phyloP scores from a whole-genome alignment of 208 protist genomes.

The Ichthyophonus hoferi region DNA sequence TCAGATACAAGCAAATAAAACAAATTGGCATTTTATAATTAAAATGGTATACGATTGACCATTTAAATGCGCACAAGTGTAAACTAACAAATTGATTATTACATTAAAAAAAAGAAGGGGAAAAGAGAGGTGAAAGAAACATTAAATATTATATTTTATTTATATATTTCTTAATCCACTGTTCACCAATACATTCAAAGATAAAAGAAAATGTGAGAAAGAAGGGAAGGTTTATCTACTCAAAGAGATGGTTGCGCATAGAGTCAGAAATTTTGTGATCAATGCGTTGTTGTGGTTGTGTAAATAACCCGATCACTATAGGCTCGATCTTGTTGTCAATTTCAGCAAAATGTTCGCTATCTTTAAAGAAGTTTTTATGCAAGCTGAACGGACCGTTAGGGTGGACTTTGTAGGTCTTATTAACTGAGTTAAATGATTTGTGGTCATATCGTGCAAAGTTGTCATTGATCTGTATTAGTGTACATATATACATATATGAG shows the following conservation, averaged over 20 bases:
- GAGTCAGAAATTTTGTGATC: neutral
- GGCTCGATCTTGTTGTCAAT: neutral
- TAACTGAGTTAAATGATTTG: neutral
- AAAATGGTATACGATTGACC: no score
- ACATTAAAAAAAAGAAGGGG: no score
- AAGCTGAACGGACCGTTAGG: neutral
- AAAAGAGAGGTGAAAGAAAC: neutral
- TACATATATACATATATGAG: no score
- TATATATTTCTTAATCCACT: no score
- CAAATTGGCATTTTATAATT: no score
- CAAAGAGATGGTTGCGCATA: neutral
- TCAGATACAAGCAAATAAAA: no score
- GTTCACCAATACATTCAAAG: no score
- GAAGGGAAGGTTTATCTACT: neutral
- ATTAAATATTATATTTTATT: no score
- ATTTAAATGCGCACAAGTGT: no score
- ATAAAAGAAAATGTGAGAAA: neutral
- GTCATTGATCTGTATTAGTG: neutral
- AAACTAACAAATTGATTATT: no score
- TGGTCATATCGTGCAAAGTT: neutral
- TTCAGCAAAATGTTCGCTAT: neutral
- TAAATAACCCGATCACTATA: neutral
- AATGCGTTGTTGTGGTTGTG: slow-evolving; percentile 1
- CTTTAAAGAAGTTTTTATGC: neutral
- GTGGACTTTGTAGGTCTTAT: neutral